A percentile compares a stretch with the other conserved stretches of the same genome.
phyloP scores from a whole-genome alignment of 1,139 yeast species.

The Kluyveromyces sp. region DNA sequence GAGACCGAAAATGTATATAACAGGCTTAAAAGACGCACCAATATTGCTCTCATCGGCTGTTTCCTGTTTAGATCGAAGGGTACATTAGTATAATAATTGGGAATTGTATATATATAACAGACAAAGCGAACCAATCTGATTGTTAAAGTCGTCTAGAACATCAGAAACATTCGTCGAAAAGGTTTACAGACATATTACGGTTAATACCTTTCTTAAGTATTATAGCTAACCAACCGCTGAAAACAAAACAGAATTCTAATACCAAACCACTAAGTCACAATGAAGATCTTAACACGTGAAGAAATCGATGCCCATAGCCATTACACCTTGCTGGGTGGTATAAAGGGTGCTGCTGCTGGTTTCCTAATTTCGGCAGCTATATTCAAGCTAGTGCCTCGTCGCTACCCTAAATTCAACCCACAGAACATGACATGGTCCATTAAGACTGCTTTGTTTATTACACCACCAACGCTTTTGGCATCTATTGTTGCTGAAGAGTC shows the following conservation, averaged over 20 bases:
- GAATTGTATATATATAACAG: no score
- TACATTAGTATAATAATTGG: no score
- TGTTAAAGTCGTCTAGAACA: no score
- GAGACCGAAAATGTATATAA: no score
- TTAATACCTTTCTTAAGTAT: neutral
- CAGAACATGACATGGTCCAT: slow-evolving; percentile 41
- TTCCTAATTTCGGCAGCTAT: slow-evolving; percentile 44
- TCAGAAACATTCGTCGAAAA: no score
- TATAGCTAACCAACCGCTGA: neutral
- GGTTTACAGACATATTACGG: neutral
- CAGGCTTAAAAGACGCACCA: no score
- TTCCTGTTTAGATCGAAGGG: no score
- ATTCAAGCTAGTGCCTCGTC: slow-evolving; percentile 36
- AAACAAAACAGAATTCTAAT: neutral
- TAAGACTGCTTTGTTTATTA: slow-evolving; percentile 48
- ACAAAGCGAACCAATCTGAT: no score
- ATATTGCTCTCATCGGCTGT: no score
- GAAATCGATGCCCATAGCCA: slow-evolving; percentile 58
- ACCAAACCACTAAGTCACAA: slow-evolving; percentile 19
- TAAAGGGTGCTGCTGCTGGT: slow-evolving; percentile 56
- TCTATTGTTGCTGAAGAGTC: slow-evolving; percentile 55
- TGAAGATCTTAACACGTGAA: slow-evolving; percentile 63
- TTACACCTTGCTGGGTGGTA: slow-evolving; percentile 51
- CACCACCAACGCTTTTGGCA: slow-evolving; percentile 51
- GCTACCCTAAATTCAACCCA: slow-evolving; percentile 37